These are phyloP conservation scores for Aspergillus flavus DNA, from an alignment of 2,329 filamentous ascomycete species.

Conservation along the genomic window DNA sequence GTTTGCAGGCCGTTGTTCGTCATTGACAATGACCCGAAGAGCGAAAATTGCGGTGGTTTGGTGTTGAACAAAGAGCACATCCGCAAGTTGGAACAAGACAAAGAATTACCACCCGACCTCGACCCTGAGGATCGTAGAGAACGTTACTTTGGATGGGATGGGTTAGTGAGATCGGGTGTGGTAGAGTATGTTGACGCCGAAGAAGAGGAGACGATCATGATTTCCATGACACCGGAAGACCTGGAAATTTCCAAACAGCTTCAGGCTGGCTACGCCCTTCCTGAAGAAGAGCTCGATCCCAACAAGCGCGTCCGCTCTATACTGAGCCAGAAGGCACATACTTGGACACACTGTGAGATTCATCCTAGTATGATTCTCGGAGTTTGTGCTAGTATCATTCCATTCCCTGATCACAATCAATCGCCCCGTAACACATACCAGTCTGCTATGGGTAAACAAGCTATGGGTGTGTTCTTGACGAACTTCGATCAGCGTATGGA, in stretches of 20 bases:
- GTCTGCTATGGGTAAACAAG: constrained; percentile 99
- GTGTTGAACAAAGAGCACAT: constrained; percentile 86
- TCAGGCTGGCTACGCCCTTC: constrained; percentile 65
- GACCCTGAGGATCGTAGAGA: constrained; percentile 60
- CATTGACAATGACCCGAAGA: constrained; percentile 80
- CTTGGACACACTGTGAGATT: constrained; percentile 98
- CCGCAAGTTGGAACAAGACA: constrained; percentile 72
- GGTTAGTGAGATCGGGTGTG: constrained; percentile 78
- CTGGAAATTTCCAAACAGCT: constrained; percentile 75
- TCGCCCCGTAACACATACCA: constrained; percentile 99
- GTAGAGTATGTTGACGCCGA: constrained; percentile 97
- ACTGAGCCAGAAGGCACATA: constrained; percentile 83
- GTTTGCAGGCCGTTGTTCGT: constrained; percentile 94
- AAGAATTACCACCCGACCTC: constrained; percentile 63
- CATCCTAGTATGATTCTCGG: constrained; percentile 99
- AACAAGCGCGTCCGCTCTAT: constrained; percentile 87
- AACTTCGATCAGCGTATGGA: constrained; percentile 98
- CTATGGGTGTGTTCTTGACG: constrained; percentile 98
- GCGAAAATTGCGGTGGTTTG: constrained; percentile 73
- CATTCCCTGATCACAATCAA: constrained; percentile 97
- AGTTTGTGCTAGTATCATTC: constrained; percentile 98
- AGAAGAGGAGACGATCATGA: constrained; percentile 98
- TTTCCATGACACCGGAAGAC: constrained; percentile 97
- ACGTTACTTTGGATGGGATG: constrained; percentile 81
- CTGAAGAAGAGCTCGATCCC: constrained; percentile 69